Evolutionary conservation across 306 rosid genomes (phyloP), one percentile per base, ranked within the genome.

Genomic region (Senna tora): DNA sequence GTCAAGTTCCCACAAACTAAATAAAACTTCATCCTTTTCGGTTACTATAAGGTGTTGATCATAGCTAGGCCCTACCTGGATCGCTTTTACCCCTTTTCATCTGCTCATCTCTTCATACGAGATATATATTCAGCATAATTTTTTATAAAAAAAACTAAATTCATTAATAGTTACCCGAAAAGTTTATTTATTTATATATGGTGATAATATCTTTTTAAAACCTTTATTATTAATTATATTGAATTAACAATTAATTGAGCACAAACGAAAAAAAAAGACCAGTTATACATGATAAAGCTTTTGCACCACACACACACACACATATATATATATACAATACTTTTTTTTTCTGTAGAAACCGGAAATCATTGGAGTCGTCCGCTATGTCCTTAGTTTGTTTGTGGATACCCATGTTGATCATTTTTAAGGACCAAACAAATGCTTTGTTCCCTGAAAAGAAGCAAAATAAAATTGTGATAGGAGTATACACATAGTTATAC

Each of bases 361-460:
- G 32, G 33, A 17, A 62, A 39, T 62, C 49, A 65, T 65, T 45
- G 56, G 41, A 61, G 16, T 36, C 49, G 38, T 32, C 16, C 49
- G 32, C 0, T 59, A 19, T 19, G 30, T 17, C 32, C 16, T 8
- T 7, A 41, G 65, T 8, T 36, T 36, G n/a, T 36, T 36, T 17
- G 47, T 38, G n/a, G 19, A 34, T 25, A 32, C 0, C 30, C 47
- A 9, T 22, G 56, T 54, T 67, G 33, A 49, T 67, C 49, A 51
- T 67, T 67, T 33, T 33, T 67, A 4, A 50, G 12, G 12, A 17
- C 60, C 61, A 32, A 67, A 19, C 46, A 33, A 53, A 17, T 50
- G 14, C 19, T 30, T 67, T 47, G 72, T 67, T 32, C 72, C 60
- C 72, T 33, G 6, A 67, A 67, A 47, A 47, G 59, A 7, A 30